Conservation (phyloP, 2,329 filamentous ascomycete genomes). For the Phialophora macrospora region DNA sequence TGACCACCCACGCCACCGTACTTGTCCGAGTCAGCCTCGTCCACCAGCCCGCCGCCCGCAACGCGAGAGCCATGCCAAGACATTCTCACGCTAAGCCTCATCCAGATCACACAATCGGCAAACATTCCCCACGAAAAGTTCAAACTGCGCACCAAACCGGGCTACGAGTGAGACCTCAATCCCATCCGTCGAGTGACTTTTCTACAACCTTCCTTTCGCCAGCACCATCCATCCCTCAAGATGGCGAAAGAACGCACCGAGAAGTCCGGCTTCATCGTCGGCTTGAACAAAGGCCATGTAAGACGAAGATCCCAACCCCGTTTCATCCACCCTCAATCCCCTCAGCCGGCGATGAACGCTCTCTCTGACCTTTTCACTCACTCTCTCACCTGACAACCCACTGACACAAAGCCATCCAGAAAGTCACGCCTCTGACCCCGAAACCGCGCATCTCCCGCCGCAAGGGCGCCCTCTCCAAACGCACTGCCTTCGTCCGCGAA, state of each 20-base stretch:
- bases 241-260: conserved; percentile 56
- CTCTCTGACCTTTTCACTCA: neutral
- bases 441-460: conserved; percentile 80
- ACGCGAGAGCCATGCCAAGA: conserved; percentile 22
- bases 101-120: conserved; percentile 28
- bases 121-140: conserved; percentile 25
- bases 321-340: neutral
- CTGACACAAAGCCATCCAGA: conserved; percentile 58
- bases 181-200: conserved; percentile 10
- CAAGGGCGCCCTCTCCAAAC: conserved; percentile 97
- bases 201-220: conserved; percentile 16
- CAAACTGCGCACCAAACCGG: conserved; percentile 14
- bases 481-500: conserved; percentile 94
- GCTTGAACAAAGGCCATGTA: conserved; percentile 69
- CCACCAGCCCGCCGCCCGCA: neutral
- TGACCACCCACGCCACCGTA: no score
- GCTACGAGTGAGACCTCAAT: conserved; percentile 8
- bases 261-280: conserved; percentile 60
- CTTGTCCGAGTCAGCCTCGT: no score
- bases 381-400: neutral
- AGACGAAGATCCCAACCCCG: neutral
- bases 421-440: conserved; percentile 77
- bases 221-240: conserved; percentile 43
- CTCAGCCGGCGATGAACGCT: neutral
- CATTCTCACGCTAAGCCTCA: neutral